phyloP scores from a whole-genome alignment of 129 eudicot species.

The Flaveria brownii region DNA sequence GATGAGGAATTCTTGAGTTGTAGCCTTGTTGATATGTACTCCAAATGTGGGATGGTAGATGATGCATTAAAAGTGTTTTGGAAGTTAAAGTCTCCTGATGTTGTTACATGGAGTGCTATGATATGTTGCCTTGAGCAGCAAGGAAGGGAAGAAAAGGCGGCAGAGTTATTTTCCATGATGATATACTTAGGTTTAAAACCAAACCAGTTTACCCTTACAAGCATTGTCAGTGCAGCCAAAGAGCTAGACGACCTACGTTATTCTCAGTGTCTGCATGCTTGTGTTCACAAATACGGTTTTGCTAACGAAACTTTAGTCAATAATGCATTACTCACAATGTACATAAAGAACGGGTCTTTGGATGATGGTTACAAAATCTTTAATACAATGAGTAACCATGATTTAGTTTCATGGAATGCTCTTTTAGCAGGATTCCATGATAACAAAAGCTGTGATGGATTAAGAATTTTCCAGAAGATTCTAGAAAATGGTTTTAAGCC shows the following conservation, averaged over 20 bases:
- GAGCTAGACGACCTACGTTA: slow-evolving; percentile 32
- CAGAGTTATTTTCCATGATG: slow-evolving; percentile 39
- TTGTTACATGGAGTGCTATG: slow-evolving; percentile 51
- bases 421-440: slow-evolving; percentile 49
- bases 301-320: slow-evolving; percentile 37
- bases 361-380: slow-evolving; percentile 39
- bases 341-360: slow-evolving; percentile 34
- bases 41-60: slow-evolving; percentile 39
- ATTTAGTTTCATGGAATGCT: slow-evolving; percentile 51
- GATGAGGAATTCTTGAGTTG: slow-evolving; percentile 40
- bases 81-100: slow-evolving; percentile 37
- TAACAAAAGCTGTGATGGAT: slow-evolving; percentile 32
- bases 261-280: slow-evolving; percentile 40
- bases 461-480: slow-evolving; percentile 35
- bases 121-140: slow-evolving; percentile 48
- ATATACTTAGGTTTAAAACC: slow-evolving; percentile 38
- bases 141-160: slow-evolving; percentile 40
- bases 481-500: slow-evolving; percentile 47
- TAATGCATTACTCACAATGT: slow-evolving; percentile 48
- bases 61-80: slow-evolving; percentile 43
- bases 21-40: slow-evolving; percentile 48
- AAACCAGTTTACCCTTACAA: slow-evolving; percentile 45
- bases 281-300: slow-evolving; percentile 46
- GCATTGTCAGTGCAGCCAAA: slow-evolving; percentile 45
- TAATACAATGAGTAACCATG: slow-evolving; percentile 30